These are phyloP conservation scores for Penicillium pancosmium DNA, from an alignment of 495 filamentous ascomycete species.

Conservation along the genomic window DNA sequence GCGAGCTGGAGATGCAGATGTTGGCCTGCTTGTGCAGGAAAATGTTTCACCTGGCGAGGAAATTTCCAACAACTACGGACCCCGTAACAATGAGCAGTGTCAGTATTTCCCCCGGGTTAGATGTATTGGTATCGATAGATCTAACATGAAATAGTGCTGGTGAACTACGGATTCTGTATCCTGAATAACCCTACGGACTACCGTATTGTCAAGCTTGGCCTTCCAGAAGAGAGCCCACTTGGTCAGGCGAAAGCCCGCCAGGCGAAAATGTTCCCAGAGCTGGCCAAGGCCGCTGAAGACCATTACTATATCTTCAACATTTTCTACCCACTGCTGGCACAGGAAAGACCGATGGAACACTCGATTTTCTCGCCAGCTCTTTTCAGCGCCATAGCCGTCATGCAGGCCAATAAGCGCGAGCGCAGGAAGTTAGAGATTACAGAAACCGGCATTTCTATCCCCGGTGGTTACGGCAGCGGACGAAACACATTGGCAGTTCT, in stretches of 20 bases:
- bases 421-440: conserved; percentile 40
- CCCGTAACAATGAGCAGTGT: conserved; percentile 69
- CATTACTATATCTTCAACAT: conserved; percentile 53
- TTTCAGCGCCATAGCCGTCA: conserved; percentile 44
- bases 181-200: conserved; percentile 59
- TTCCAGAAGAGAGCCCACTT: conserved; percentile 45
- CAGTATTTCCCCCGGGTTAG: conserved; percentile 16
- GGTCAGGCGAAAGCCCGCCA: conserved; percentile 38
- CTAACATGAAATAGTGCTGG: conserved; percentile 49
- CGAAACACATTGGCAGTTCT: conserved; percentile 41
- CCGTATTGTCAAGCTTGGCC: conserved; percentile 48
- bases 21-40: conserved; percentile 53
- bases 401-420: conserved; percentile 47
- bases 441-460: conserved; percentile 36
- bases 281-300: conserved; percentile 36
- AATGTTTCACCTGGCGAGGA: conserved; percentile 51
- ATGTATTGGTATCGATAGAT: neutral
- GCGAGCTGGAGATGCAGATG: conserved; percentile 50
- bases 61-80: conserved; percentile 70
- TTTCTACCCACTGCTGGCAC: conserved; percentile 43
- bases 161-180: conserved; percentile 71
- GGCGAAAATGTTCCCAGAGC: conserved; percentile 35
- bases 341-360: conserved; percentile 41
- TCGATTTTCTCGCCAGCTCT: conserved; percentile 50
- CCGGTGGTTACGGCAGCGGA: conserved; percentile 37